phyloP scores from a whole-genome alignment of 2,329 filamentous ascomycete species.

The Achaetomium macrosporum region DNA sequence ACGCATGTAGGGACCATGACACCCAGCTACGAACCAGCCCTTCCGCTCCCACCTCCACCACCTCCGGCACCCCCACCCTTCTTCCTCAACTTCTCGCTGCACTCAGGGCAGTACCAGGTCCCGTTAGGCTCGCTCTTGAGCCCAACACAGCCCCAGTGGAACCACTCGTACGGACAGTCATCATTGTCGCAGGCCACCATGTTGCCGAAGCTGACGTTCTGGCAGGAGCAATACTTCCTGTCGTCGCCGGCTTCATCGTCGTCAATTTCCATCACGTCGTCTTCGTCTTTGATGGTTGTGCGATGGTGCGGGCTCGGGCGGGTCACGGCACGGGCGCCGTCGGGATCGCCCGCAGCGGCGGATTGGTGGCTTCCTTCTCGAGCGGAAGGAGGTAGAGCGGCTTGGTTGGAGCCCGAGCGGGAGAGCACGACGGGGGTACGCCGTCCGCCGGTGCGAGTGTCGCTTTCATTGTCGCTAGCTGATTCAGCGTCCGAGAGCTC shows the following conservation, averaged over 20 bases:
- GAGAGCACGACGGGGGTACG: conserved; percentile 32
- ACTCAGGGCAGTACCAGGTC: conserved; percentile 62
- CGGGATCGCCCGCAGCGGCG: neutral
- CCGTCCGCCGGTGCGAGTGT: conserved; percentile 35
- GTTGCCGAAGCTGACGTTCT: conserved; percentile 77
- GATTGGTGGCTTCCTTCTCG: conserved; percentile 22
- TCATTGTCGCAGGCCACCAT: conserved; percentile 89
- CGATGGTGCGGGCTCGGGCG: neutral
- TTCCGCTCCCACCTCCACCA: neutral
- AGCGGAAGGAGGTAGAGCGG: neutral
- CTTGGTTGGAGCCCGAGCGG: conserved; percentile 22
- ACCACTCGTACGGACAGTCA: conserved; percentile 77
- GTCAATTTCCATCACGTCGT: conserved; percentile 50
- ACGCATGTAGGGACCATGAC: too few species aligned
- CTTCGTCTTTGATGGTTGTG: conserved; percentile 33
- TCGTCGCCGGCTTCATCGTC: conserved; percentile 70
- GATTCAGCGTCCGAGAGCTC: conserved; percentile 60
- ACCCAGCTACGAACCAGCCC: neutral
- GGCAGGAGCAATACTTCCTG: conserved; percentile 77
- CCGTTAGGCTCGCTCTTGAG: conserved; percentile 63
- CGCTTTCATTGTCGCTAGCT: conserved; percentile 47
- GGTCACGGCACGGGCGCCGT: neutral
- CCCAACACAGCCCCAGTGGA: conserved; percentile 72
- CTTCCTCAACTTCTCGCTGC: conserved; percentile 48
- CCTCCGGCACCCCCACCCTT: conserved; percentile 23